Evolutionary conservation across 179 eudicot genomes (phyloP).

Genomic region (Silene coronaria): DNA sequence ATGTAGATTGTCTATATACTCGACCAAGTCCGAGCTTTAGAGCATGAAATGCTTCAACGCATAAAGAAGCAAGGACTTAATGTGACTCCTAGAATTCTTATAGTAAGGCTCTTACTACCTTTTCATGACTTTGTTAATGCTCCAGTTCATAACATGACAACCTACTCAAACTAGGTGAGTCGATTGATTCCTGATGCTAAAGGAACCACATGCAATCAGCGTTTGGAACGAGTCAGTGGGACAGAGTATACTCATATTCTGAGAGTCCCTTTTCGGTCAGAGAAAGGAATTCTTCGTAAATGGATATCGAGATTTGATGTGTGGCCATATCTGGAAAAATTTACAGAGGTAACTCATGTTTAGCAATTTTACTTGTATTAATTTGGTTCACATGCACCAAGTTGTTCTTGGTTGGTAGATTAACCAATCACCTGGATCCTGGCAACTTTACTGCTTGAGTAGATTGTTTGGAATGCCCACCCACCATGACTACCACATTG

Average conservation of each 20-base stretch:
- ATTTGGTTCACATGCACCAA: not conserved
- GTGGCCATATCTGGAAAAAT: conserved; percentile 95
- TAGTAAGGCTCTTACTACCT: conserved; percentile 31
- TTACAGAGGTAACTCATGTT: conserved; percentile 53
- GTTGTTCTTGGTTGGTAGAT: no score
- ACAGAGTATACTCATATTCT: conserved; percentile 67
- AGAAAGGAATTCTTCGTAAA: conserved; percentile 76
- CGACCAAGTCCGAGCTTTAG: conserved; percentile 90
- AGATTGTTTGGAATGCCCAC: no score
- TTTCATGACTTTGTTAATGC: not conserved
- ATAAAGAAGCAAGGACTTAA: conserved; percentile 87
- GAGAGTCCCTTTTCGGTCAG: conserved; percentile 83
- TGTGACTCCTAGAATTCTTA: conserved; percentile 68
- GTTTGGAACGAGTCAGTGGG: conserved; percentile 67
- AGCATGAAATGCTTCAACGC: conserved; percentile 65
- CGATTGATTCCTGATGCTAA: conserved; percentile 78
- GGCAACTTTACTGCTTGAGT: no score
- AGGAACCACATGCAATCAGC: conserved; percentile 80
- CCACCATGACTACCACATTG: no score
- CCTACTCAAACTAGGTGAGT: conserved; percentile 42
- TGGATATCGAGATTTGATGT: conserved; percentile 98
- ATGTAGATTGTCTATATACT: conserved; percentile 70
- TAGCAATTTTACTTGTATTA: not conserved
- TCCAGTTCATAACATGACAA: not conserved
- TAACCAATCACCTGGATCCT: no score